phyloP scores from a whole-genome alignment of 129 eudicot species.

The Silybum marianum region DNA sequence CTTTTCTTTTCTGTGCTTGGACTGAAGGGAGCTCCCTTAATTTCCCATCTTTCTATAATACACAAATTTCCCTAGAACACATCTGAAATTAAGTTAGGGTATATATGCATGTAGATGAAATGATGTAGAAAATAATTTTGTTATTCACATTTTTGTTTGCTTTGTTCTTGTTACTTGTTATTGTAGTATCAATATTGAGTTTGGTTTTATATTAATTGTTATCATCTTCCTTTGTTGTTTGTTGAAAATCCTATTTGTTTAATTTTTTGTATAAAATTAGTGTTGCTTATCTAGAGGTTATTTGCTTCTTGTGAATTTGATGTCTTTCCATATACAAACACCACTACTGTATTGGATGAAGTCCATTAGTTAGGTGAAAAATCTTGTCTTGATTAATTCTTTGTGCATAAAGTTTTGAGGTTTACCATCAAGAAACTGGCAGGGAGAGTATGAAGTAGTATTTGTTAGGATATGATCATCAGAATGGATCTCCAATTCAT shows the following conservation, averaged over 20 bases:
- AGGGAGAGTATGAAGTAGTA: neutral
- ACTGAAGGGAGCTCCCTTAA: slow-evolving; percentile 90
- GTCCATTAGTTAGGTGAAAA: neutral
- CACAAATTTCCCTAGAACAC: neutral
- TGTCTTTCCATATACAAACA: neutral
- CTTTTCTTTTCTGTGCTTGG: slow-evolving; percentile 71
- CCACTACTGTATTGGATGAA: neutral
- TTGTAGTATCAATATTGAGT: neutral
- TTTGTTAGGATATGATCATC: neutral
- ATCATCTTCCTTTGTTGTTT: neutral
- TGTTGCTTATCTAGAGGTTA: neutral
- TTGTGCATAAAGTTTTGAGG: neutral
- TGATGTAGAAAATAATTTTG: neutral
- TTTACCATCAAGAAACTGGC: neutral
- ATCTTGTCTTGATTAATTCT: neutral
- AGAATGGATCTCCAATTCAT: neutral
- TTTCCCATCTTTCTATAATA: neutral
- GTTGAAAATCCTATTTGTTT: neutral
- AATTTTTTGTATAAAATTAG: neutral
- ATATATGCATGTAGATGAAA: neutral
- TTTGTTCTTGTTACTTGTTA: neutral
- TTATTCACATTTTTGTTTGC: neutral
- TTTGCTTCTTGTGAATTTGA: neutral
- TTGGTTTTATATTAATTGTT: neutral
- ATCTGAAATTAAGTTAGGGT: neutral